A percentile compares a stretch with the other conserved stretches of the same genome.
Evolutionary conservation across 352 stramenopile species (phyloP).

Genomic region (Globisporangium middletonii): DNA sequence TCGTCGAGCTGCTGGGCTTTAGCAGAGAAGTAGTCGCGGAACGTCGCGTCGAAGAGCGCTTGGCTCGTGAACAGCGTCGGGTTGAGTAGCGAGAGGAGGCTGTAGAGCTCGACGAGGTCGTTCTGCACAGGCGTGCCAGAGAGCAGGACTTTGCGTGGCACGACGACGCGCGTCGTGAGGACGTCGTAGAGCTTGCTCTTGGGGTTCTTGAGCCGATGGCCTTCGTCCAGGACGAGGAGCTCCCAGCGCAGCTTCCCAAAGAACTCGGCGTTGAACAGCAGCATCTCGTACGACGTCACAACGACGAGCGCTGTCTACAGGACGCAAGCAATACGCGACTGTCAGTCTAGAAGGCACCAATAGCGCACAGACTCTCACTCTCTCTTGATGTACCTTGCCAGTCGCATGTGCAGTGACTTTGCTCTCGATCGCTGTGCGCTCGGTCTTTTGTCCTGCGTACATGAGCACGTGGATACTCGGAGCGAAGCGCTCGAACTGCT

Average conservation of each 20-base stretch:
- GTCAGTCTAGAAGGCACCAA: neutral
- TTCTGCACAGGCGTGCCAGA: constrained; percentile 90
- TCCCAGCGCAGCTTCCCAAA: constrained; percentile 44
- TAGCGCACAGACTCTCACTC: neutral
- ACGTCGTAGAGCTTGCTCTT: constrained; percentile 48
- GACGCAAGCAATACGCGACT: too few species aligned
- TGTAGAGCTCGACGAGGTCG: constrained; percentile 76
- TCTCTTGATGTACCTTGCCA: constrained; percentile 4
- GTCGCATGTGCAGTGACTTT: constrained; percentile 5
- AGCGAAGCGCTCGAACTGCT: constrained; percentile 70
- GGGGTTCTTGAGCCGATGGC: constrained; percentile 86
- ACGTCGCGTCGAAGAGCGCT: constrained; percentile 41
- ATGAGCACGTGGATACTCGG: constrained; percentile 47
- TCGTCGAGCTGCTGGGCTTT: constrained; percentile 39
- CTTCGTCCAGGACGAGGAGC: constrained; percentile 82
- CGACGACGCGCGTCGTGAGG: constrained; percentile 30
- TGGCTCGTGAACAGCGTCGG: constrained; percentile 75
- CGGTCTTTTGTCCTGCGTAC: constrained; percentile 49
- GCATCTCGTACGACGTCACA: constrained; percentile 71
- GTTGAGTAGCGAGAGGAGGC: constrained; percentile 77
- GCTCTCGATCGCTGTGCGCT: constrained; percentile 19
- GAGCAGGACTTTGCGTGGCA: constrained; percentile 48
- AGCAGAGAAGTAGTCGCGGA: constrained; percentile 57
- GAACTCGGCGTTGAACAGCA: constrained; percentile 53
- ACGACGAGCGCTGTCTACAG: constrained; percentile 30